phyloP scores from a whole-genome alignment of 345 rosid species.

The Bretschneidera sinensis region DNA sequence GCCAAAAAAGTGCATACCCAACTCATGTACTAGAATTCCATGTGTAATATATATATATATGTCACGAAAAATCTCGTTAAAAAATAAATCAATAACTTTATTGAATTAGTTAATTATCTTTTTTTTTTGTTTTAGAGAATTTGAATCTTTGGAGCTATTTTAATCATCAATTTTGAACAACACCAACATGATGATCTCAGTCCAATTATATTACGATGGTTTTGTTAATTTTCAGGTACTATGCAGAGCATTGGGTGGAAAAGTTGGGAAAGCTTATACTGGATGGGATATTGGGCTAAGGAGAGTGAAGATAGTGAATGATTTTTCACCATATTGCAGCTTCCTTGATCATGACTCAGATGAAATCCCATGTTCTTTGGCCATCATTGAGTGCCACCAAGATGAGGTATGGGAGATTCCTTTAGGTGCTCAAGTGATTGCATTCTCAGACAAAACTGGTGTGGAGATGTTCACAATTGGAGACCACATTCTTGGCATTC shows the following conservation, averaged over 20 bases:
- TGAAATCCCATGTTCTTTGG: conserved; percentile 40
- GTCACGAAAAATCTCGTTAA: too few relatives aligned
- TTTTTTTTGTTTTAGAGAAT: too few relatives aligned
- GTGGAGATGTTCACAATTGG: conserved; percentile 68
- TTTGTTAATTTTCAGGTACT: conserved; percentile 39
- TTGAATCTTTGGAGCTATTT: too few relatives aligned
- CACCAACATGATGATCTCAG: too few relatives aligned
- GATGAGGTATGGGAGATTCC: conserved; percentile 90
- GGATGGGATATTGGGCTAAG: conserved; percentile 81
- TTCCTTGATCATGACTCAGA: conserved; percentile 29
- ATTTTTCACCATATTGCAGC: conserved; percentile 21
- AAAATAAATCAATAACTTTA: too few relatives aligned
- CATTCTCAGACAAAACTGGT: conserved; percentile 68
- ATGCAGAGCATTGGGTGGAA: conserved; percentile 85
- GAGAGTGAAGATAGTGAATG: conserved; percentile 54
- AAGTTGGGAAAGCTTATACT: conserved; percentile 55
- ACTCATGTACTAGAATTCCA: too few relatives aligned
- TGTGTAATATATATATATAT: too few relatives aligned
- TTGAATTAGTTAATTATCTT: too few relatives aligned
- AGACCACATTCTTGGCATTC: conserved; percentile 70
- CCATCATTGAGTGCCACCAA: conserved; percentile 71
- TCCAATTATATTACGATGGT: background rate
- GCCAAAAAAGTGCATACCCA: background rate
- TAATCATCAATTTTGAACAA: too few relatives aligned
- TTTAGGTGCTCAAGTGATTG: conserved; percentile 56